These are phyloP conservation scores for Periconia sp. DNA, from an alignment of 2,329 filamentous ascomycete species.

Conservation along the genomic window DNA sequence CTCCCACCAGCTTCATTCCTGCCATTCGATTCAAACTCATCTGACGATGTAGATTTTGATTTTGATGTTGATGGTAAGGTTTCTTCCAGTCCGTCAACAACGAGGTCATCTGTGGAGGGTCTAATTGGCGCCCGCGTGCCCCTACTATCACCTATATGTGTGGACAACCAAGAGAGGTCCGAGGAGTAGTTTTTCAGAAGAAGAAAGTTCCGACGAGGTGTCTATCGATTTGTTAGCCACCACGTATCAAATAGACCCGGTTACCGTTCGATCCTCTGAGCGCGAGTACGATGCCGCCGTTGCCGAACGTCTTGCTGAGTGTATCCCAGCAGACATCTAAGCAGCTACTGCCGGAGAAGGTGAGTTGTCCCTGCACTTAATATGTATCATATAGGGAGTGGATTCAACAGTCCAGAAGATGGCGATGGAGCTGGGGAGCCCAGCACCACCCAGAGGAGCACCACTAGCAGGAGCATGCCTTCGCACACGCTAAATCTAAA, in stretches of 20 bases:
- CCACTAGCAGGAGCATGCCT: conserved; percentile 16
- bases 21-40: conserved; percentile 40
- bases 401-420: conserved; percentile 46
- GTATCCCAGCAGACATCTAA: conserved; percentile 52
- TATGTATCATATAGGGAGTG: conserved; percentile 27
- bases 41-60: conserved; percentile 37
- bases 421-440: not conserved
- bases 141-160: conserved; percentile 22
- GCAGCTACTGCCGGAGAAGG: conserved; percentile 54
- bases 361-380: too few species aligned
- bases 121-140: conserved; percentile 26
- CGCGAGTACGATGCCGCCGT: conserved; percentile 51
- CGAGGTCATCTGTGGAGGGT: conserved; percentile 17
- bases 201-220: conserved; percentile 25
- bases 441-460: conserved; percentile 6
- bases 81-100: conserved; percentile 29
- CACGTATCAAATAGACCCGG: conserved; percentile 47
- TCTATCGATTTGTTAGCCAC: conserved; percentile 49
- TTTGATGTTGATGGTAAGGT: conserved; percentile 42
- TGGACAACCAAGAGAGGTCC: not conserved
- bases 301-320: conserved; percentile 51
- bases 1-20: conserved; percentile 51
- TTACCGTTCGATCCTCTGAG: conserved; percentile 43
- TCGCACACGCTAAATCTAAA: conserved; percentile 16
- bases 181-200: conserved; percentile 2